A percentile compares a stretch with the other conserved stretches of the same genome.
phyloP scores from a whole-genome alignment of 768 basidiomycete genomes.

The Lentinula raphanica region DNA sequence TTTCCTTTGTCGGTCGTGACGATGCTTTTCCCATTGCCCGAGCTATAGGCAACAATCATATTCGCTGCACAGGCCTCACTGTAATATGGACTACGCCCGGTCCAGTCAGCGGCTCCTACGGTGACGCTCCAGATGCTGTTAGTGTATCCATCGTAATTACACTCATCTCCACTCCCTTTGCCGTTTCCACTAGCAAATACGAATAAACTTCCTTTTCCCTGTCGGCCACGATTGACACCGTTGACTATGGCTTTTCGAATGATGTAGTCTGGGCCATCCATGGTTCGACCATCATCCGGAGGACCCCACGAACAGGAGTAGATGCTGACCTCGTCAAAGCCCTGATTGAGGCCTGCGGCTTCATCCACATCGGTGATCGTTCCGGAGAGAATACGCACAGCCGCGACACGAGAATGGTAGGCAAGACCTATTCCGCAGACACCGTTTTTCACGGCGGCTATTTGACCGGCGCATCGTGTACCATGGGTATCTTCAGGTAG shows the following conservation, averaged over 20 bases:
- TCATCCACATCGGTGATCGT: conserved; percentile 95
- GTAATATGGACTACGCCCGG: conserved; percentile 92
- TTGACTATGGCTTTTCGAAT: conserved; percentile 93
- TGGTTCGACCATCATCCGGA: conserved; percentile 87
- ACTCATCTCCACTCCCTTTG: conserved; percentile 86
- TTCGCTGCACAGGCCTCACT: conserved; percentile 97
- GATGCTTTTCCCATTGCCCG: conserved; percentile 89
- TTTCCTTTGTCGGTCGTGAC: conserved; percentile 94
- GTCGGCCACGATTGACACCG: conserved; percentile 85
- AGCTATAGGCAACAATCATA: conserved; percentile 94
- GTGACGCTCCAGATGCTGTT: conserved; percentile 97
- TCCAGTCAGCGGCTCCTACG: conserved; percentile 87
- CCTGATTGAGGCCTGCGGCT: conserved; percentile 90
- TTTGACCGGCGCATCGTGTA: conserved; percentile 95
- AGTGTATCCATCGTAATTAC: conserved; percentile 99
- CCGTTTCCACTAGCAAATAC: conserved; percentile 99
- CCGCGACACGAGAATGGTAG: conserved; percentile 86
- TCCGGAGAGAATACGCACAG: conserved; percentile 91
- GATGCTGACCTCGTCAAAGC: conserved; percentile 85
- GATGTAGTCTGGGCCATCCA: conserved; percentile 90
- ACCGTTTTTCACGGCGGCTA: conserved; percentile 88
- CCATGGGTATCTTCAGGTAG: conserved; percentile 94
- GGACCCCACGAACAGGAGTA: conserved; percentile 99
- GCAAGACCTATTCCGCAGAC: conserved; percentile 95
- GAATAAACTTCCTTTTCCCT: conserved; percentile 87